Base-by-base conservation (phyloP, 1,139 yeast species). In the Zhuliangozyma parablackwelliae region DNA sequence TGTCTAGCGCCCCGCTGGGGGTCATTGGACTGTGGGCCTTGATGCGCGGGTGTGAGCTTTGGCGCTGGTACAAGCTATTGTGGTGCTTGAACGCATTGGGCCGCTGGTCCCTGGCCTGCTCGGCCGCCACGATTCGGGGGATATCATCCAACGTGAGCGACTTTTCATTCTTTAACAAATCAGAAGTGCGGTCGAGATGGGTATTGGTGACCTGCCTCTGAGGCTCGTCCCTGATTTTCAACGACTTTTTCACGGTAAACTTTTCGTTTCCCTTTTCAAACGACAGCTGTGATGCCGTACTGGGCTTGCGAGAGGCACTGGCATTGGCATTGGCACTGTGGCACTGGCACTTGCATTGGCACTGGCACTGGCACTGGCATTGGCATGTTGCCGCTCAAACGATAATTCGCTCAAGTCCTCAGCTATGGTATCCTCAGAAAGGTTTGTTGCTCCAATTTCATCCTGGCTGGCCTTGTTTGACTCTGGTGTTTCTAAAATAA, bases 61-160 rank as follows among this genome's bases (percentile, higher is more conserved):
- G 65, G 55, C 61, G 63, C 53, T 54, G 73, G 43, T 69, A 70
- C 36, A 69, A 58, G 13, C 69, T 59, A 44, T 71, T 69, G 48
- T 82, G 89, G 55, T 80, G 90, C 45, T 80, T 77, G 62, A 80
- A 86, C 0, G 95, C 92, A 57, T 85, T 85, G 6, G 95, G 95
- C 41, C 96, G 75, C 53, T 87, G 83, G 46, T 88, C 96, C 45
- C 97, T 72, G 0, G 97, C 96, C 59, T 90, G 97, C 53, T 92
- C 97, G 6, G 96, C 95, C 3, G 97, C 96, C 10, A 92, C 97
- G 53, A 92, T 90, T 48, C 97, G 74, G 6, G 97, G 96, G 49
- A 92, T 92, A 61, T 92, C 99, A 59, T 92, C 98, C 51, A 92
- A 72, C 0, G 97, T 90, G 39, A 92, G 73, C 1, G 95, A 82